A percentile compares a stretch with the other conserved stretches of the same genome.
Evolutionary conservation across 2,329 filamentous ascomycete genomes (phyloP).

Genomic region (Cryphonectria nitschkei): DNA sequence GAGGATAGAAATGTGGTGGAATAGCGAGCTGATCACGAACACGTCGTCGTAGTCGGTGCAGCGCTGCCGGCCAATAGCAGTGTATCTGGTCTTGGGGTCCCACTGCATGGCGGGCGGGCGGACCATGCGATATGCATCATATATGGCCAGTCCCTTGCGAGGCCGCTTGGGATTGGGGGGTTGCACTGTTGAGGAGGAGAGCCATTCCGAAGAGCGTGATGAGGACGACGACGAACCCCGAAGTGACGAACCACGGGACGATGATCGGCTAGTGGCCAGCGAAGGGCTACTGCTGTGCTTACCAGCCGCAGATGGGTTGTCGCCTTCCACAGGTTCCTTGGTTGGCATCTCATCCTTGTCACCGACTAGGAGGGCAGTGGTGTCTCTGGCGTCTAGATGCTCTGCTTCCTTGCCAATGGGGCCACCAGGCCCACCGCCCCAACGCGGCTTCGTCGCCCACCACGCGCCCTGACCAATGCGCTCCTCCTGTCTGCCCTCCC

Average conservation of each 20-base stretch:
- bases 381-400: constrained; percentile 43
- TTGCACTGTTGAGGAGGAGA: constrained; percentile 31
- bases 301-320: not conserved
- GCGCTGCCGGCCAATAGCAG: constrained; percentile 55
- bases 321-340: constrained; percentile 18
- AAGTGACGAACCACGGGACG: not conserved
- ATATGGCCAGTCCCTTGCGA: constrained; percentile 60
- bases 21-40: constrained; percentile 63
- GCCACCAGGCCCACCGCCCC: constrained; percentile 66
- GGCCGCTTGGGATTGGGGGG: constrained; percentile 49
- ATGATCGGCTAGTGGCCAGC: not conserved
- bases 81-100: constrained; percentile 63
- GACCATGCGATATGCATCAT: constrained; percentile 67
- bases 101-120: constrained; percentile 60
- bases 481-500: constrained; percentile 59
- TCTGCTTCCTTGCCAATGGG: constrained; percentile 61
- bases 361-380: constrained; percentile 45
- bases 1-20: constrained; percentile 64
- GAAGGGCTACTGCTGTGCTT: not conserved
- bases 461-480: constrained; percentile 62
- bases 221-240: not conserved
- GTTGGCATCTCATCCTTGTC: constrained; percentile 47
- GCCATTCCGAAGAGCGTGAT: not conserved
- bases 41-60: constrained; percentile 61
- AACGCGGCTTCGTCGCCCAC: constrained; percentile 64